Conservation (phyloP, 2,329 filamentous ascomycete species). For the Trichoderma sp. region DNA sequence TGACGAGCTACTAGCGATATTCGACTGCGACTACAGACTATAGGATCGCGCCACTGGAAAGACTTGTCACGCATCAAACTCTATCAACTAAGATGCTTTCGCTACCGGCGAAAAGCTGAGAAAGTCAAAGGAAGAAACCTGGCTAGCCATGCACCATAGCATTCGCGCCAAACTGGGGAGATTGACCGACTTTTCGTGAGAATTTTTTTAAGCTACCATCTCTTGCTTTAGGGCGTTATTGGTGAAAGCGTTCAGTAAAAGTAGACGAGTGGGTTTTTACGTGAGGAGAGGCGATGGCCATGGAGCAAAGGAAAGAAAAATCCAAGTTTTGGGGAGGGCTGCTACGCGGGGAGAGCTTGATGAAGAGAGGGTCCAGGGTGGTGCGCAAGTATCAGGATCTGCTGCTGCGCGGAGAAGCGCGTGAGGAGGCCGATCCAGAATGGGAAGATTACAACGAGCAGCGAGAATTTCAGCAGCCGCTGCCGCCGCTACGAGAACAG, state of each 20-base stretch:
- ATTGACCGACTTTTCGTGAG: conserved; percentile 27
- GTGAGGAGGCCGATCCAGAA: conserved; percentile 18
- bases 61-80: background rate
- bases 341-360: conserved; percentile 53
- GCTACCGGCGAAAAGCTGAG: conserved; percentile 5
- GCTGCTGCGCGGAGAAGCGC: conserved; percentile 22
- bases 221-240: background rate
- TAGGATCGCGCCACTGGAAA: background rate
- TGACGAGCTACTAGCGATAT: too few species aligned
- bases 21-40: background rate
- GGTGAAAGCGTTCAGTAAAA: background rate
- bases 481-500: background rate
- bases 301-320: conserved; percentile 46
- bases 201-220: background rate
- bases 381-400: conserved; percentile 26
- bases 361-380: conserved; percentile 32
- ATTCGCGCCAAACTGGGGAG: conserved; percentile 12
- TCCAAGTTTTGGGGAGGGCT: conserved; percentile 54
- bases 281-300: conserved; percentile 32
- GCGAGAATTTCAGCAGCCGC: conserved; percentile 9
- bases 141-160: conserved; percentile 14
- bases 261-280: background rate
- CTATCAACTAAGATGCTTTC: conserved; percentile 6
- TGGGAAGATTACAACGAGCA: conserved; percentile 16
- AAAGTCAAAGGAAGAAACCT: background rate